These are phyloP conservation scores for Dactylellina cionopaga DNA, from an alignment of 2,329 filamentous ascomycete species.

Conservation along the genomic window DNA sequence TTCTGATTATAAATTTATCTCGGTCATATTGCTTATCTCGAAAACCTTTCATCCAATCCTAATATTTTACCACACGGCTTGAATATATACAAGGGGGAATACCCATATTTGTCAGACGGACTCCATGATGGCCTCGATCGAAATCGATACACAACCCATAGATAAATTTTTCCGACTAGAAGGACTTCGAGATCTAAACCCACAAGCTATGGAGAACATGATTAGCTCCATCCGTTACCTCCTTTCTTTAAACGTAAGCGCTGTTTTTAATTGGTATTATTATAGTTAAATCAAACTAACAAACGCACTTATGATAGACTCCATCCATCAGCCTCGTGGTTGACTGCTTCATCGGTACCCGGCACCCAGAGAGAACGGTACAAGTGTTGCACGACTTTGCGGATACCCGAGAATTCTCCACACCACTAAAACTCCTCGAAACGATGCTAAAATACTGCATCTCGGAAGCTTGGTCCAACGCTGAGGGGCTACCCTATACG, in stretches of 20 bases:
- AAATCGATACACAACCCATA: conserved; percentile 28
- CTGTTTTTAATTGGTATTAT: neutral
- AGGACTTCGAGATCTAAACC: conserved; percentile 25
- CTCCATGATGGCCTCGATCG: neutral
- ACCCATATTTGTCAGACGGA: too few species aligned
- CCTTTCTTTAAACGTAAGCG: conserved; percentile 40
- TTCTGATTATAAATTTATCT: too few species aligned
- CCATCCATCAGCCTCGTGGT: conserved; percentile 27
- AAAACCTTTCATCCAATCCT: too few species aligned
- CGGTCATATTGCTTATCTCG: too few species aligned
- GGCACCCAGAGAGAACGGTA: neutral
- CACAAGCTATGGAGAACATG: conserved; percentile 40
- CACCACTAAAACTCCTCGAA: conserved; percentile 28
- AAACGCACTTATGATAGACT: conserved; percentile 8
- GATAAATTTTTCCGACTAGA: conserved; percentile 26
- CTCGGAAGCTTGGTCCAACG: conserved; percentile 32
- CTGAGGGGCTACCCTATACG: conserved; percentile 19
- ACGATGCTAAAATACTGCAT: conserved; percentile 39
- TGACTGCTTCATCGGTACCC: conserved; percentile 10
- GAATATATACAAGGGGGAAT: too few species aligned
- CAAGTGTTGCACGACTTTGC: conserved; percentile 18
- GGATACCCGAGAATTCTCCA: neutral
- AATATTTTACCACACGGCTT: too few species aligned
- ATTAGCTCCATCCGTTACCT: conserved; percentile 34
- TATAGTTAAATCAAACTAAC: neutral